phyloP scores from a whole-genome alignment of 306 rosid species.

The Castanea sativa region DNA sequence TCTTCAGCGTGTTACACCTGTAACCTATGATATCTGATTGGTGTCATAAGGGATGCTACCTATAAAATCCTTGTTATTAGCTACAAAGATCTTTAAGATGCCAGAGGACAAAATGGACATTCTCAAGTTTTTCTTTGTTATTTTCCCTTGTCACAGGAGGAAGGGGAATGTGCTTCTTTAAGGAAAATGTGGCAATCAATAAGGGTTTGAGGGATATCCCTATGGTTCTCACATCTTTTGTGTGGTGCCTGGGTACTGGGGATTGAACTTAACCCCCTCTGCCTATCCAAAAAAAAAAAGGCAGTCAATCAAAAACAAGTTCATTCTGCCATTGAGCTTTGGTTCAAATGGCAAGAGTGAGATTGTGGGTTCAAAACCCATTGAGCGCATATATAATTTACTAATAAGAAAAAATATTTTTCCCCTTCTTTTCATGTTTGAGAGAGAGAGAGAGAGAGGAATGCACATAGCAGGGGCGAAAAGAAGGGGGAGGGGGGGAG shows the following conservation, averaged over 20 bases:
- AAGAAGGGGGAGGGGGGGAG: too few species aligned
- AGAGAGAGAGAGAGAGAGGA: background rate
- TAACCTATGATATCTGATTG: background rate
- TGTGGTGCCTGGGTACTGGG: too few species aligned
- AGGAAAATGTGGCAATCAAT: too few species aligned
- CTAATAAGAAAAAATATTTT: background rate
- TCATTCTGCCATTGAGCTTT: too few species aligned
- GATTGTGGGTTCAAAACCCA: too few species aligned
- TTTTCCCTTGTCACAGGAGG: background rate
- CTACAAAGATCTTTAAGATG: background rate
- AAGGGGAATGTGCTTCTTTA: background rate
- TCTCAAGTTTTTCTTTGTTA: background rate
- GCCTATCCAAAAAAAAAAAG: background rate
- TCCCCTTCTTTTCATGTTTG: background rate
- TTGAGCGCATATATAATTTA: fast-evolving
- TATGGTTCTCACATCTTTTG: too few species aligned
- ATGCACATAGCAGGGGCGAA: background rate
- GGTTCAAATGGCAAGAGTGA: too few species aligned
- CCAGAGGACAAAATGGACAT: background rate
- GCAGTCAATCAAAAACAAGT: too few species aligned
- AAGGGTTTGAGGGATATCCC: too few species aligned
- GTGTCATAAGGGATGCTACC: background rate
- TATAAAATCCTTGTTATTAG: background rate
- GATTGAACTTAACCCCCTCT: too few species aligned
- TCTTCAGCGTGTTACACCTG: background rate